A percentile compares a stretch with the other conserved stretches of the same genome.
These are phyloP conservation scores for Rhizophagus clarus DNA, from an alignment of 192 early-diverging fungal genomes.

Conservation along the genomic window DNA sequence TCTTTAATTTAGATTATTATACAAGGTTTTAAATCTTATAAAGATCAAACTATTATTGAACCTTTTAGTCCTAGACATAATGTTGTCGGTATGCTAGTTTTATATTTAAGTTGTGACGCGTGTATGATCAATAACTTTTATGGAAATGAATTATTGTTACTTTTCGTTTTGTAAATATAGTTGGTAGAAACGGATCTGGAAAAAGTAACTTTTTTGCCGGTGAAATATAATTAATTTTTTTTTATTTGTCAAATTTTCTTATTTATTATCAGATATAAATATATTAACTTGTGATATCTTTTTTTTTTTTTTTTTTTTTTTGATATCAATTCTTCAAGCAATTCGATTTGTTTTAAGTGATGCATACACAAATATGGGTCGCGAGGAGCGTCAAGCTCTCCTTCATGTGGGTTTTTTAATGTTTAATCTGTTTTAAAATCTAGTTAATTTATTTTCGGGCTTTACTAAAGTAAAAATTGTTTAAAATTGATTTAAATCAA, in stretches of 20 bases:
- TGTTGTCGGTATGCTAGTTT: conserved; percentile 76
- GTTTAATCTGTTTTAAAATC: conserved; percentile 28
- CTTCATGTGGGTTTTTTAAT: conserved; percentile 68
- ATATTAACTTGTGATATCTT: conserved; percentile 25
- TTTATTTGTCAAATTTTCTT: no score
- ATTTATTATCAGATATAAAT: no score
- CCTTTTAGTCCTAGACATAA: conserved; percentile 93
- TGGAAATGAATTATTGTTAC: not conserved
- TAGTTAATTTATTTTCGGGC: conserved; percentile 2
- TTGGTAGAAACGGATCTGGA: conserved; percentile 96
- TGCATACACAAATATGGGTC: conserved; percentile 89
- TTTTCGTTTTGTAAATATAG: conserved; percentile 39
- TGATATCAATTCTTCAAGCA: conserved; percentile 49
- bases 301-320: no score
- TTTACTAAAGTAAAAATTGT: not conserved
- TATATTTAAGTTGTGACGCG: not conserved
- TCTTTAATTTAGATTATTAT: conserved; percentile 73
- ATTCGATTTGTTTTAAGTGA: conserved; percentile 96
- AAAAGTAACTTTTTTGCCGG: conserved; percentile 98
- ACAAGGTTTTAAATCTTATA: conserved; percentile 99
- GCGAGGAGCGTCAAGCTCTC: conserved; percentile 92
- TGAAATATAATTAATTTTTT: conserved; percentile 35
- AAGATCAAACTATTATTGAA: conserved; percentile 92
- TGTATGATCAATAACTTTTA: not conserved
- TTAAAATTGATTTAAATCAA: no score